Conservation (phyloP, 73 alveolate genomes). For the Loxodes magnus region DNA sequence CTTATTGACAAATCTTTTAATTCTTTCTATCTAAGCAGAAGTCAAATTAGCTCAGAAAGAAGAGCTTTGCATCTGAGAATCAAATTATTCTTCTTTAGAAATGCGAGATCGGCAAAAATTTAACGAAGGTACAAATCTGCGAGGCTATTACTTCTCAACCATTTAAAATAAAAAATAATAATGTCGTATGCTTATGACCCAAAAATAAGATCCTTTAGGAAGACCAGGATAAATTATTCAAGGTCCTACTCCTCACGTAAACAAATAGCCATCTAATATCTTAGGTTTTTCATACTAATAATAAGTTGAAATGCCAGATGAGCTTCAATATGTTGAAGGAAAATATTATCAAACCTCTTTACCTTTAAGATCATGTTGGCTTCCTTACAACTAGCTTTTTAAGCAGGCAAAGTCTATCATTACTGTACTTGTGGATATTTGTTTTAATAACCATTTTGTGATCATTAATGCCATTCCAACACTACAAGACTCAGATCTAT, state of each 20-base stretch:
- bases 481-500: slow-evolving; percentile 69
- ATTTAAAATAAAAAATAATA: too few species aligned
- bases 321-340: slow-evolving; percentile 44
- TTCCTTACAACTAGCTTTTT: slow-evolving; percentile 59
- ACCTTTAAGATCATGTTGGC: slow-evolving; percentile 67
- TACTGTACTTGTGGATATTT: slow-evolving; percentile 81
- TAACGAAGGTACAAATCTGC: too few species aligned
- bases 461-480: slow-evolving; percentile 73
- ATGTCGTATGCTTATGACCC: too few species aligned
- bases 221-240: neutral
- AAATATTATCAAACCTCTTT: slow-evolving; percentile 69
- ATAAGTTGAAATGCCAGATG: slow-evolving; percentile 7
- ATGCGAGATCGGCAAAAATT: too few species aligned
- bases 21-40: too few species aligned
- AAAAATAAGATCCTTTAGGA: slow-evolving; percentile 3
- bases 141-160: too few species aligned
- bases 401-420: slow-evolving; percentile 64
- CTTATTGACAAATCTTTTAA: too few species aligned
- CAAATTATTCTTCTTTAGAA: too few species aligned
- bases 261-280: slow-evolving; percentile 55
- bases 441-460: slow-evolving; percentile 68
- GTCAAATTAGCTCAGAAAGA: too few species aligned
- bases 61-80: too few species aligned
- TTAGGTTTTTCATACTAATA: slow-evolving; percentile 79
- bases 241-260: slow-evolving; percentile 17